Conservation (phyloP, 2,329 filamentous ascomycete genomes). For the Chrysoporthe puriensis region DNA sequence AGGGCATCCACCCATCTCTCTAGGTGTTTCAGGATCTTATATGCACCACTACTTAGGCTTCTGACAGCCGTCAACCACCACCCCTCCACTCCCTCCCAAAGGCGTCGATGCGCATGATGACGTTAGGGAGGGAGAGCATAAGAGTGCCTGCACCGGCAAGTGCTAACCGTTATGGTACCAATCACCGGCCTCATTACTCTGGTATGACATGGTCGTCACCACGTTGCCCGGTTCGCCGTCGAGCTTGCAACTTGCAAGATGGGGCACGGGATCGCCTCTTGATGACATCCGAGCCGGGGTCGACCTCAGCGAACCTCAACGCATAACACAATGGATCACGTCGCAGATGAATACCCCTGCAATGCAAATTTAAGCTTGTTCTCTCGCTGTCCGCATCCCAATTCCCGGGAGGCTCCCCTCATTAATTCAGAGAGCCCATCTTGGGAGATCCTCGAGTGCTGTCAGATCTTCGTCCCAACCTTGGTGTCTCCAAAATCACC, state of each 20-base stretch:
- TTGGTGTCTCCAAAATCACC: background rate
- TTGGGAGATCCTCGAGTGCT: background rate
- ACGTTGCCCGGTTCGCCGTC: background rate
- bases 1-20: background rate
- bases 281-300: conserved; percentile 19
- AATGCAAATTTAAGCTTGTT: conserved; percentile 20
- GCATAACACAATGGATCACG: conserved; percentile 5
- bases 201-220: background rate
- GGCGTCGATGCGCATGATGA: conserved; percentile 3
- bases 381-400: background rate
- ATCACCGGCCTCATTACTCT: background rate
- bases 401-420: background rate
- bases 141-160: background rate
- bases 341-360: conserved; percentile 20
- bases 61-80: background rate
- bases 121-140: background rate
- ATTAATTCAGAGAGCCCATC: conserved; percentile 2
- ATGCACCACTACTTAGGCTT: background rate
- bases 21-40: conserved; percentile 17
- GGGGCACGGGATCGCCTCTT: conserved; percentile 2
- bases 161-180: background rate
- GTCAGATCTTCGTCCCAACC: background rate
- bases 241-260: background rate
- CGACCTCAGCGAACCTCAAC: background rate
- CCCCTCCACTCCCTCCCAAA: background rate